Evolutionary conservation across 371 early-diverging fungal species (phyloP), one percentile per base, ranked within the genome.

Genomic region (Capniomyces stellatus): DNA sequence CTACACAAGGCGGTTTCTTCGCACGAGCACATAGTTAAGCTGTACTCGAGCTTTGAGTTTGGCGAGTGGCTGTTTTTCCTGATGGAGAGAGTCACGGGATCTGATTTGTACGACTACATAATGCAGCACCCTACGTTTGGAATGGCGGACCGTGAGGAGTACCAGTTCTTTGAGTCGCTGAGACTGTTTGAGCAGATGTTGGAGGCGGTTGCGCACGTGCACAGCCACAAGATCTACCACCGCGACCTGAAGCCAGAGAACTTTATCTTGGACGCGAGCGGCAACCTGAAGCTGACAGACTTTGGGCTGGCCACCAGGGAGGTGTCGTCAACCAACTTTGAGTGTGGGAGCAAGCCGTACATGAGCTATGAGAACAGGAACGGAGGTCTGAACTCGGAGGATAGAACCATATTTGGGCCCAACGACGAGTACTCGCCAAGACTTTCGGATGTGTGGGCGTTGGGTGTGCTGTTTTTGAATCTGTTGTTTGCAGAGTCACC

Each of bases 211-310:
- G 64, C 74, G 10, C 77, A 82, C 70, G 82, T 85, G 57, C 92
- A 92, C 61, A 62, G 72, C 15, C 74, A 73, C 47, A 80, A 82
- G 43, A 71, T 89, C 27, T 82, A 79, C 55, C 93, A 92, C 68
- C 82, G 92, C 49, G 93, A 92, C 62, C 62, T 92, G 51, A 92
- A 91, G 61, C 91, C 92, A 12, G 93, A 92, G 65, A 92, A 92
- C 71, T 80, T 90, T 58, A 71, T 90, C 48, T 66, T 89, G 42
- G 66, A 51, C 59, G 73, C 52, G 4, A 58, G 66, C 15, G 71
- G 67, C 27, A 56, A 61, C 44, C 66, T 78, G 46, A 83, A 85
- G 61, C 63, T 84, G 43, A 81, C 85, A 6, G 86, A 84, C 69
- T 84, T 84, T 76, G 86, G 86, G 2, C 62, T 84, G 29, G 82